Evolutionary conservation across 768 basidiomycete genomes (phyloP).

Genomic region (Cystobasidium tubakii): DNA sequence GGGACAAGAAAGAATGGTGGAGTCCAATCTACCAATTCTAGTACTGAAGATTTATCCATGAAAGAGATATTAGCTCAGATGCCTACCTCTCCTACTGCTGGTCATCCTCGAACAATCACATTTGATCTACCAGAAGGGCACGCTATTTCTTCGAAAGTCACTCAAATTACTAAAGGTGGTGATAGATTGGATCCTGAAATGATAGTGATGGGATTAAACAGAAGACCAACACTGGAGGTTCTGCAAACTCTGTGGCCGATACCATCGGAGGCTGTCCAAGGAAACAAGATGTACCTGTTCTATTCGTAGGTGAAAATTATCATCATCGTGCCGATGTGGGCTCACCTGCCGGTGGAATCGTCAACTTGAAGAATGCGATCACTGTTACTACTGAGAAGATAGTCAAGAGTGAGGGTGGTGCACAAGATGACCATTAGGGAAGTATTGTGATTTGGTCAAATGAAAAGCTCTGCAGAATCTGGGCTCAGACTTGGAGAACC

Average conservation of each 20-base stretch:
- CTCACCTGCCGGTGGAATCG: background rate
- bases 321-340: background rate
- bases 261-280: background rate
- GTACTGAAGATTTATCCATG: background rate
- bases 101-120: background rate
- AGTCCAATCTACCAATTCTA: background rate
- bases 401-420: conserved; percentile 6
- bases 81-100: background rate
- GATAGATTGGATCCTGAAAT: conserved; percentile 4
- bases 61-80: background rate
- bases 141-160: background rate
- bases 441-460: no score
- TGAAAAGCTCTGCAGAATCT: no score
- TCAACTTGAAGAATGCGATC: conserved; percentile 3
- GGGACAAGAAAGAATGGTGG: background rate
- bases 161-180: background rate
- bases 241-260: background rate
- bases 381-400: conserved; percentile 18
- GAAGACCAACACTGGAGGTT: background rate
- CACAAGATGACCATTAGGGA: background rate
- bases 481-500: no score
- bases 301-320: conserved; percentile 11
- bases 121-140: conserved; percentile 7
- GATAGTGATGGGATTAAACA: background rate
- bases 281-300: background rate